These are phyloP conservation scores for Carex cristatella DNA, from an alignment of 176 grass and related monocot species.

Conservation along the genomic window DNA sequence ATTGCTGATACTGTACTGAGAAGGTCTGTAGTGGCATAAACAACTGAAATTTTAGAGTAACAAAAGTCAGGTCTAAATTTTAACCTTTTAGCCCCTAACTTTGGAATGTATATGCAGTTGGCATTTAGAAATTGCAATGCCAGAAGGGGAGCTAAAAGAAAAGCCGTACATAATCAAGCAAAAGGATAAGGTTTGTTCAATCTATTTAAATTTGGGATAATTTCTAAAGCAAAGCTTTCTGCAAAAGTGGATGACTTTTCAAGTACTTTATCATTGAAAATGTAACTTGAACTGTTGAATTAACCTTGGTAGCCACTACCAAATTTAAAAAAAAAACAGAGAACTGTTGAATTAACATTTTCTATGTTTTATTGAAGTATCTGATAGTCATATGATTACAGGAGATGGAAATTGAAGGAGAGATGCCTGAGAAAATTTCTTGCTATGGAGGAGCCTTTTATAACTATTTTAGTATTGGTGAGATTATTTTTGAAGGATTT, in stretches of 20 bases:
- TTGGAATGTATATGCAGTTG: conserved; percentile 50
- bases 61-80: background rate
- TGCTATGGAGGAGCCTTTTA: conserved; percentile 92
- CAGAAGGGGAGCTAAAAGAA: conserved; percentile 63
- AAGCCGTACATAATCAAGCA: conserved; percentile 70
- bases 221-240: background rate
- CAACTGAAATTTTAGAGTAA: background rate
- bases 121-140: conserved; percentile 58
- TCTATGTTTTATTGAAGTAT: background rate
- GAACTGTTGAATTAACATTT: background rate
- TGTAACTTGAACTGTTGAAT: background rate
- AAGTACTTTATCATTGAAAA: background rate
- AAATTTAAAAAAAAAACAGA: too few relatives aligned
- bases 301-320: background rate
- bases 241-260: background rate
- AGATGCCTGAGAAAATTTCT: conserved; percentile 66
- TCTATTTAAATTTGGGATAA: background rate
- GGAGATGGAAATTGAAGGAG: conserved; percentile 47
- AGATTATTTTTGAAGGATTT: conserved; percentile 10
- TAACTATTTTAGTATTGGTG: conserved; percentile 99
- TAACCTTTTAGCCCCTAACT: background rate
- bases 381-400: conserved; percentile 34
- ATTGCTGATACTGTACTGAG: background rate
- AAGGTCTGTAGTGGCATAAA: background rate
- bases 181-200: conserved; percentile 31